These are phyloP conservation scores for Tuber microsphaerosporum DNA, from an alignment of 495 filamentous ascomycete species.

Conservation along the genomic window DNA sequence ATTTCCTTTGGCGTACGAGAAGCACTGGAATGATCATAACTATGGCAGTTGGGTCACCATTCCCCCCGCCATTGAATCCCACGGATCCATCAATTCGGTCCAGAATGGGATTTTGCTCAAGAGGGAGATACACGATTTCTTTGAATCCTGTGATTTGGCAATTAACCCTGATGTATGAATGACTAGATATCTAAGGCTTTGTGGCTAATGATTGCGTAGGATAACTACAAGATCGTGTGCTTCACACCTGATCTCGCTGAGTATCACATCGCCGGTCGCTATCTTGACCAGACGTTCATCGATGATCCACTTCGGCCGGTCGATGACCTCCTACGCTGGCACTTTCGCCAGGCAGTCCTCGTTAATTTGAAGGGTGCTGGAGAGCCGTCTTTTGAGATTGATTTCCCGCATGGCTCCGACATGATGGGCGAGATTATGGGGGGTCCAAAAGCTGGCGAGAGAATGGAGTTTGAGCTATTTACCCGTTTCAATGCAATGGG, in stretches of 20 bases:
- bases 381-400: conserved; percentile 45
- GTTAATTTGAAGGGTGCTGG: conserved; percentile 43
- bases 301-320: conserved; percentile 41
- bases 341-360: conserved; percentile 45
- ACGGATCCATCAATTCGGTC: conserved; percentile 40
- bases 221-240: conserved; percentile 43
- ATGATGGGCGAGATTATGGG: too few species aligned
- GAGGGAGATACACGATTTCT: conserved; percentile 37
- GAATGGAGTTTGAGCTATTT: too few species aligned
- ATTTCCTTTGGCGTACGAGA: conserved; percentile 44
- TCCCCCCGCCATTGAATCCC: conserved; percentile 15
- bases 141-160: conserved; percentile 37
- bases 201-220: conserved; percentile 34
- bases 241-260: conserved; percentile 36
- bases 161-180: conserved; percentile 41
- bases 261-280: conserved; percentile 37
- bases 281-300: conserved; percentile 42
- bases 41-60: conserved; percentile 42
- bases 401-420: conserved; percentile 44
- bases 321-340: conserved; percentile 42
- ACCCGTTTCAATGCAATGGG: too few species aligned
- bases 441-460: conserved; percentile 10
- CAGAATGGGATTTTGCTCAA: conserved; percentile 39
- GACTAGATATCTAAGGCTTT: conserved; percentile 10
- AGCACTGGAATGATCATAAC: conserved; percentile 37